Percentiles rank a stretch among this genome's conserved stretches.
These are phyloP conservation scores for Dactylonectria macrodidyma DNA, from an alignment of 2,329 filamentous ascomycete species.

Conservation along the genomic window DNA sequence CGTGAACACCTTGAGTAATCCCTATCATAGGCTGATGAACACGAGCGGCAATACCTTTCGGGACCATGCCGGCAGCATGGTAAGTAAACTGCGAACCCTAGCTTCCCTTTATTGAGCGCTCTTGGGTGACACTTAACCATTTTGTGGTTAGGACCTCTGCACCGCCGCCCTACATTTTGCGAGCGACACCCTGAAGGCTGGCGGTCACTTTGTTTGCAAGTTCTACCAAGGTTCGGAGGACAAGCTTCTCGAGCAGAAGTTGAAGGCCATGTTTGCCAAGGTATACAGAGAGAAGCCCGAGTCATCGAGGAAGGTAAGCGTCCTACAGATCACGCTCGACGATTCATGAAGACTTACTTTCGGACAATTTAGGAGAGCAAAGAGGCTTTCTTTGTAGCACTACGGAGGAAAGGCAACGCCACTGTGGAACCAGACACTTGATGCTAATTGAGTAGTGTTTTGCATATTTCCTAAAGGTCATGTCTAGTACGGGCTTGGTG, in stretches of 20 bases:
- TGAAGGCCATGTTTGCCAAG: constrained; percentile 83
- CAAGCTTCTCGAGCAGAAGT: constrained; percentile 79
- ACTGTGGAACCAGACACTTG: constrained; percentile 33
- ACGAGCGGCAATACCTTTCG: constrained; percentile 89
- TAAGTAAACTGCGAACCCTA: constrained; percentile 61
- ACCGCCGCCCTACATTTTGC: constrained; percentile 87
- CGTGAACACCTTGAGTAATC: constrained; percentile 94
- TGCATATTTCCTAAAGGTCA: not conserved
- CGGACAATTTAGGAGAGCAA: constrained; percentile 61
- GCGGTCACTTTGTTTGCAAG: constrained; percentile 96
- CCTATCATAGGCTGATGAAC: constrained; percentile 99
- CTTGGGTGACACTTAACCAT: constrained; percentile 18
- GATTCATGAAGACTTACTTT: not conserved
- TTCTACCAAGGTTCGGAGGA: constrained; percentile 96
- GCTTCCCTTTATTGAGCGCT: not conserved
- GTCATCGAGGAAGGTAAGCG: constrained; percentile 85
- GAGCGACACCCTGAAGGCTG: constrained; percentile 84
- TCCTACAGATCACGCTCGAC: not conserved
- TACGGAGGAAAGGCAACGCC: constrained; percentile 73
- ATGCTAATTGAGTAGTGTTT: not conserved
- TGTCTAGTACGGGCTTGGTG: not conserved
- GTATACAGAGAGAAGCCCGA: constrained; percentile 93
- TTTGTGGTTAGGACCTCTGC: constrained; percentile 82
- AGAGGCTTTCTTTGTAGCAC: constrained; percentile 88
- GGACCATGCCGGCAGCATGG: constrained; percentile 96